Conservation (phyloP, 208 protist species). For the Acanthamoeba royreba region DNA sequence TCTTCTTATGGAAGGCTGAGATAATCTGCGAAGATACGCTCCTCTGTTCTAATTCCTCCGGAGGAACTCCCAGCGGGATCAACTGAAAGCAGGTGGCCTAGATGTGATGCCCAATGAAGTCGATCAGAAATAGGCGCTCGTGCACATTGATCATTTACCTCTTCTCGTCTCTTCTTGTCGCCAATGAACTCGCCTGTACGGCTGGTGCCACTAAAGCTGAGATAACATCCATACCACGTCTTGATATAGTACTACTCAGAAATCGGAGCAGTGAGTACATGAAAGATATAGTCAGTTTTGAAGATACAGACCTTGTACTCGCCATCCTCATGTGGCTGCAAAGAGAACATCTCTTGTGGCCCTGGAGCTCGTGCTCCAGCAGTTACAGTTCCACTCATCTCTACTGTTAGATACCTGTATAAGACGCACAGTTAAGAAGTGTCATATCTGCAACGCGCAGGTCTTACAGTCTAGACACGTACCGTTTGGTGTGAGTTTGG, state of each 20-base stretch:
- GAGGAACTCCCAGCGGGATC: neutral
- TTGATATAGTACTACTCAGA: slow-evolving; percentile 13
- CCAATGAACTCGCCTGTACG: neutral
- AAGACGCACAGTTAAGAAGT: neutral
- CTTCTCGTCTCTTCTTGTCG: neutral
- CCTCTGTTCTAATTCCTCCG: neutral
- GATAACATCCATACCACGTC: slow-evolving; percentile 33
- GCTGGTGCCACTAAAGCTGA: neutral
- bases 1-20: neutral
- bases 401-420: neutral
- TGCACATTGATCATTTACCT: neutral
- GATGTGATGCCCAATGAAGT: neutral
- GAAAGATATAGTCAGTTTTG: too few species aligned
- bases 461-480: neutral
- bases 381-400: neutral
- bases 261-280: too few species aligned
- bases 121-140: too few species aligned
- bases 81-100: slow-evolving; percentile 37
- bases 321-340: slow-evolving; percentile 3
- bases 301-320: neutral
- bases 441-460: too few species aligned
- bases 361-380: neutral
- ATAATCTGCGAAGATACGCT: slow-evolving; percentile 14
- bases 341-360: slow-evolving; percentile 6
- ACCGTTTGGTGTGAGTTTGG: neutral